phyloP scores from a whole-genome alignment of 2,329 filamentous ascomycete genomes.

The Penicillium polonicum region DNA sequence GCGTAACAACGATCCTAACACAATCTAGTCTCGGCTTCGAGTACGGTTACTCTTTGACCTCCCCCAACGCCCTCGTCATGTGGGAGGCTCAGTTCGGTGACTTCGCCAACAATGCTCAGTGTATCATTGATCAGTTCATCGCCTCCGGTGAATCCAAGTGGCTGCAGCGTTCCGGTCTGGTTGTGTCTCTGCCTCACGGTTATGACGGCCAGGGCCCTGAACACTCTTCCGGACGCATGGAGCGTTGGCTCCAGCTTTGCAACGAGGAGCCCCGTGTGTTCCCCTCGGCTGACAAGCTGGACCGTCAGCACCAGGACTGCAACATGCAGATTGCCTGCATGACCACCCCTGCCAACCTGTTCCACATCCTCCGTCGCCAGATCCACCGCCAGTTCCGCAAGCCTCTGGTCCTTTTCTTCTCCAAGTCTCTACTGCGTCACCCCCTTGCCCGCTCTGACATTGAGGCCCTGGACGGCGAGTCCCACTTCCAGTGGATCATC shows the following conservation, averaged over 20 bases:
- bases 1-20: constrained; percentile 47
- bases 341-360: constrained; percentile 93
- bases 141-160: constrained; percentile 97
- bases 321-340: constrained; percentile 99
- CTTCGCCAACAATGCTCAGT: constrained; percentile 99
- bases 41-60: constrained; percentile 96
- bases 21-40: constrained; percentile 85
- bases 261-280: constrained; percentile 96
- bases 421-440: constrained; percentile 92
- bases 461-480: constrained; percentile 86
- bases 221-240: constrained; percentile 95
- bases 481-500: constrained; percentile 96
- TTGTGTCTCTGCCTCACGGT: constrained; percentile 94
- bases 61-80: constrained; percentile 95
- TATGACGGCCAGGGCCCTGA: constrained; percentile 98
- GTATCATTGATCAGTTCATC: constrained; percentile 98
- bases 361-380: constrained; percentile 94
- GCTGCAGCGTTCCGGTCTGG: constrained; percentile 95
- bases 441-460: constrained; percentile 85
- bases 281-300: constrained; percentile 82
- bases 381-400: constrained; percentile 99
- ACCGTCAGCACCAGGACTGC: constrained; percentile 97
- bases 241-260: constrained; percentile 94
- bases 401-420: constrained; percentile 97
- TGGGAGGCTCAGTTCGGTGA: constrained; percentile 99